A percentile compares a stretch with the other conserved stretches of the same genome.
Conservation (phyloP, 2,329 filamentous ascomycete species). For the Didymella pinodella region DNA sequence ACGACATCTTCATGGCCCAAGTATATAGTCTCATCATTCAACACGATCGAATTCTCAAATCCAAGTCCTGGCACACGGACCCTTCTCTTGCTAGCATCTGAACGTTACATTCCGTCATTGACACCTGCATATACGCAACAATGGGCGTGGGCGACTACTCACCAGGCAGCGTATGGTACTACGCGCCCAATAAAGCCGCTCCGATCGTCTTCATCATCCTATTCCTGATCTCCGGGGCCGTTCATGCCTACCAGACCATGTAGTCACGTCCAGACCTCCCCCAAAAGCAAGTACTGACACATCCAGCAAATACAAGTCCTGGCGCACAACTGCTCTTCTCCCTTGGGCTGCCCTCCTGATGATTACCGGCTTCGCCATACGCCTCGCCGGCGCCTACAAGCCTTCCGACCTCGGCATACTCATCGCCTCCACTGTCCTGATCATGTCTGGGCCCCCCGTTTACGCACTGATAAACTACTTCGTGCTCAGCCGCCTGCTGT, state of each 20-base stretch:
- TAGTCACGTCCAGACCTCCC: conserved; percentile 46
- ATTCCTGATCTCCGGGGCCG: conserved; percentile 56
- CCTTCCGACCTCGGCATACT: conserved; percentile 54
- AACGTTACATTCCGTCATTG: neutral
- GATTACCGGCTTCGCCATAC: conserved; percentile 63
- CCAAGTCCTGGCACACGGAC: neutral
- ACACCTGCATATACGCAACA: neutral
- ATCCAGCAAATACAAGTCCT: conserved; percentile 63
- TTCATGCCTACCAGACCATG: conserved; percentile 65
- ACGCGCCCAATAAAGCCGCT: conserved; percentile 63
- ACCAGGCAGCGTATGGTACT: conserved; percentile 51
- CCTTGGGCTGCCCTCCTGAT: conserved; percentile 64
- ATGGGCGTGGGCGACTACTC: conserved; percentile 48
- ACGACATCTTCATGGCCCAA: neutral
- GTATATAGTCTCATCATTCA: neutral
- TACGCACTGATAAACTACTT: conserved; percentile 70
- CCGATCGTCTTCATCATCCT: conserved; percentile 62
- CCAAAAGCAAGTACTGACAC: neutral
- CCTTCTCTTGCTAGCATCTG: neutral
- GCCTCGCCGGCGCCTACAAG: conserved; percentile 62
- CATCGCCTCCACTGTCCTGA: conserved; percentile 53
- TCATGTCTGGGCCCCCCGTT: conserved; percentile 59
- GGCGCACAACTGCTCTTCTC: conserved; percentile 63
- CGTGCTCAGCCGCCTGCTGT: conserved; percentile 66
- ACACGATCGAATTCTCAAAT: neutral